Conservation (phyloP, 1,284 basidiomycete species). For the Pyrrhoderma lamaoense region DNA sequence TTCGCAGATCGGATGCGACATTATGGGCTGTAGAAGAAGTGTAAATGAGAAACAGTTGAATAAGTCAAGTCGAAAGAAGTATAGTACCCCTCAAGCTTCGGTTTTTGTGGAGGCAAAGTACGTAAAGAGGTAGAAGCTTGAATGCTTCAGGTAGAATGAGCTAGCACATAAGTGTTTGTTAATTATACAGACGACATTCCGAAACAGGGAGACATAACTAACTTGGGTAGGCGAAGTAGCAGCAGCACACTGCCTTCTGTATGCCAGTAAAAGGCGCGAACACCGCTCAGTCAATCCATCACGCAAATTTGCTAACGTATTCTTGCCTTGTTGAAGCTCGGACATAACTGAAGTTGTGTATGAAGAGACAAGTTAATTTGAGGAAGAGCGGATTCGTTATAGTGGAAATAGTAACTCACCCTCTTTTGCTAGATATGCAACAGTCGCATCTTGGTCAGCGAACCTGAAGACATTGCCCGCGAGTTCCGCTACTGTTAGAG, state of each 20-base stretch:
- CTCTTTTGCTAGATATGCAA: slow-evolving; percentile 73
- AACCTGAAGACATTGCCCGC: slow-evolving; percentile 90
- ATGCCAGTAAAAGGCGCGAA: slow-evolving; percentile 79
- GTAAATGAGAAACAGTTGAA: not conserved
- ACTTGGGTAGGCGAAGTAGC: slow-evolving; percentile 80
- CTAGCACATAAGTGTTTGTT: slow-evolving; percentile 30
- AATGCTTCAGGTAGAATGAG: slow-evolving; percentile 93
- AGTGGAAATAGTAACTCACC: slow-evolving; percentile 45
- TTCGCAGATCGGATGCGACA: slow-evolving; percentile 90
- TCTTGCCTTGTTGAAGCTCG: slow-evolving; percentile 41
- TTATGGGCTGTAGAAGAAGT: slow-evolving; percentile 50
- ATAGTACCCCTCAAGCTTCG: slow-evolving; percentile 83
- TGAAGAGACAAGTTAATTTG: too few species aligned
- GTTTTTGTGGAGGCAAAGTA: slow-evolving; percentile 80
- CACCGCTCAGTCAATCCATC: slow-evolving; percentile 84
- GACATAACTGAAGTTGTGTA: slow-evolving; percentile 69
- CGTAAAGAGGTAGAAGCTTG: slow-evolving; percentile 82
- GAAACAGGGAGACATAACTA: slow-evolving; percentile 19
- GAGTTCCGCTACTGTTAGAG: slow-evolving; percentile 73
- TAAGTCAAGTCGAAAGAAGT: not conserved
- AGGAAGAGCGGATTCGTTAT: too few species aligned
- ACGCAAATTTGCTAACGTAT: slow-evolving; percentile 70
- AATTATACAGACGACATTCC: too few species aligned
- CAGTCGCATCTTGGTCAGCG: slow-evolving; percentile 86
- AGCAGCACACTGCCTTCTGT: slow-evolving; percentile 87